Conservation (phyloP, 257 asterid genomes). For the Primulina eburnea region DNA sequence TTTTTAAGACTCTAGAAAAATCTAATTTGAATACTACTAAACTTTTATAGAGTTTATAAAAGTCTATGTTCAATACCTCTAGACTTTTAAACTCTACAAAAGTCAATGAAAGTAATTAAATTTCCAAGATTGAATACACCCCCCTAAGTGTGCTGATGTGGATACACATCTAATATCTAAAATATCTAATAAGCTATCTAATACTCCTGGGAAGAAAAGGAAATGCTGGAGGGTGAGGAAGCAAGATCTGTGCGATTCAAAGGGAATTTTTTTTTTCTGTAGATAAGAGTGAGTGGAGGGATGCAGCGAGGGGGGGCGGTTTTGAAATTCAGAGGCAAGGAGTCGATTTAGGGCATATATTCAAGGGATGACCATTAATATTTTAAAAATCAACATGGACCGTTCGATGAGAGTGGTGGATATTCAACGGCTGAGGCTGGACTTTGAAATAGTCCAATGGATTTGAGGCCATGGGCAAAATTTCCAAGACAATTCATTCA, state of each 20-base stretch:
- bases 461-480: too few relatives aligned
- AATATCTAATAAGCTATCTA: too few relatives aligned
- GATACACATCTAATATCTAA: too few relatives aligned
- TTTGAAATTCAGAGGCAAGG: constrained; percentile 6
- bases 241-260: neutral
- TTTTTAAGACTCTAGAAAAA: too few relatives aligned
- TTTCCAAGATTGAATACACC: too few relatives aligned
- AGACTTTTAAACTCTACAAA: too few relatives aligned
- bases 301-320: neutral
- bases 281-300: neutral
- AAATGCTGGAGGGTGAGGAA: constrained; percentile 9
- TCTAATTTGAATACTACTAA: too few relatives aligned
- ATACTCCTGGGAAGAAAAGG: neutral
- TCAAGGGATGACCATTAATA: neutral
- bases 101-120: too few relatives aligned
- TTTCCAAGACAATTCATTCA: too few relatives aligned
- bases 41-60: too few relatives aligned
- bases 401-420: neutral
- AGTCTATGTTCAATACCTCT: too few relatives aligned
- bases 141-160: too few relatives aligned
- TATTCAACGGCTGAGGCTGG: neutral
- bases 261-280: neutral
- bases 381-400: neutral
- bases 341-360: constrained; percentile 9
- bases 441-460: neutral